phyloP scores from a whole-genome alignment of 768 basidiomycete species.

The Tricholoma furcatifolium region DNA sequence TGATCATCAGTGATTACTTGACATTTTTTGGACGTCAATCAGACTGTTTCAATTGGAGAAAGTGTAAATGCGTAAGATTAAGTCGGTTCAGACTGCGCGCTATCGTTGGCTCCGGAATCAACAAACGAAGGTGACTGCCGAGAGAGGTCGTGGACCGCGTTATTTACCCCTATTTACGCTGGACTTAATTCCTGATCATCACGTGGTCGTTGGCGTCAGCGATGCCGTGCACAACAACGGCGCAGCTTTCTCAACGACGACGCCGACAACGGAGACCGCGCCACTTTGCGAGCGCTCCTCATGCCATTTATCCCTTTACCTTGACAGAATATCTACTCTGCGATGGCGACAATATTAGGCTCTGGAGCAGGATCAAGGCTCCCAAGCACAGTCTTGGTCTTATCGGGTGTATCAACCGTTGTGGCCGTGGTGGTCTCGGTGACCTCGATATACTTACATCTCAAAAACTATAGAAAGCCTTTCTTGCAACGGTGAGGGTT shows the following conservation, averaged over 20 bases:
- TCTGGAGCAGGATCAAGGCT: conserved; percentile 61
- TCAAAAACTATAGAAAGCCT: conserved; percentile 87
- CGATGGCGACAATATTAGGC: conserved; percentile 18
- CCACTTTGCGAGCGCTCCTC: background rate
- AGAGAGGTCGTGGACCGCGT: too few relatives aligned
- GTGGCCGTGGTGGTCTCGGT: conserved; percentile 73
- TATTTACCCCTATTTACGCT: too few relatives aligned
- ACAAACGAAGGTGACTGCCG: too few relatives aligned
- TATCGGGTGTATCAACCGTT: conserved; percentile 62
- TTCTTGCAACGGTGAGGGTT: conserved; percentile 64
- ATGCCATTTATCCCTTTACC: background rate
- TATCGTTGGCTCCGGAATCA: too few relatives aligned
- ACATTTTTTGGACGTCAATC: too few relatives aligned
- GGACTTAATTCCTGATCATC: background rate
- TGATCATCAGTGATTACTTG: too few relatives aligned
- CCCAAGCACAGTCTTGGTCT: conserved; percentile 52
- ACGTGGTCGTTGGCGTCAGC: background rate
- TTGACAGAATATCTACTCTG: background rate
- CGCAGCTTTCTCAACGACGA: background rate
- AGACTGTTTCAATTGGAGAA: too few relatives aligned
- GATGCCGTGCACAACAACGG: background rate
- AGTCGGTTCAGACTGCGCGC: too few relatives aligned
- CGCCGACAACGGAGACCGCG: background rate
- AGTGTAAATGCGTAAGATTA: too few relatives aligned
- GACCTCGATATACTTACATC: conserved; percentile 74